phyloP scores from a whole-genome alignment of 2,329 filamentous ascomycete species.

The Zasmidium angulare region DNA sequence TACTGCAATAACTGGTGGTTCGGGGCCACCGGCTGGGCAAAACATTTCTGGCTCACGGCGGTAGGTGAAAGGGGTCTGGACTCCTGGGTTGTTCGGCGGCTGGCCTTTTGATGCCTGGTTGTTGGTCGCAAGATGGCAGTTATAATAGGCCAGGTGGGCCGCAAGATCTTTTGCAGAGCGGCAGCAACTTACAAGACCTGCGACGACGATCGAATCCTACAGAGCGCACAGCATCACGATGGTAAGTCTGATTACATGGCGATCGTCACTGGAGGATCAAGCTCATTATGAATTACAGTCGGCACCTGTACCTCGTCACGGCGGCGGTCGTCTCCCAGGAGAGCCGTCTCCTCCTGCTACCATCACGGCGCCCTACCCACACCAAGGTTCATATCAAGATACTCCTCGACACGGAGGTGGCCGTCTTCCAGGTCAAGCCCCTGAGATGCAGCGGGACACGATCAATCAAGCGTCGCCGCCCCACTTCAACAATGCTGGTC shows the following conservation, averaged over 20 bases:
- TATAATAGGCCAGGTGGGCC: neutral
- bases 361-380: neutral
- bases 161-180: neutral
- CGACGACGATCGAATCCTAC: neutral
- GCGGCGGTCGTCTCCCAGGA: conserved; percentile 6
- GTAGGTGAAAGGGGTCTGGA: neutral
- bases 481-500: neutral
- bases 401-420: neutral
- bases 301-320: conserved; percentile 3
- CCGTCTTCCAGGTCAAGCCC: neutral
- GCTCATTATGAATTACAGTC: neutral
- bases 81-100: neutral
- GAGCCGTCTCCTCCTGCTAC: neutral
- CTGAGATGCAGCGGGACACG: neutral
- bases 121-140: neutral
- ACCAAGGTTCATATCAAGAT: neutral
- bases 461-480: neutral
- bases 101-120: neutral
- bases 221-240: neutral
- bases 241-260: neutral
- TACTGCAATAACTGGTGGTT: neutral
- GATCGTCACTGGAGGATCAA: neutral
- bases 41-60: neutral
- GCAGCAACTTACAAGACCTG: too few species aligned
- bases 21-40: neutral